A percentile compares a stretch with the other conserved stretches of the same genome.
These are phyloP conservation scores for Paracorniculantispora psalliotae DNA, from an alignment of 2,329 filamentous ascomycete genomes.

Conservation along the genomic window DNA sequence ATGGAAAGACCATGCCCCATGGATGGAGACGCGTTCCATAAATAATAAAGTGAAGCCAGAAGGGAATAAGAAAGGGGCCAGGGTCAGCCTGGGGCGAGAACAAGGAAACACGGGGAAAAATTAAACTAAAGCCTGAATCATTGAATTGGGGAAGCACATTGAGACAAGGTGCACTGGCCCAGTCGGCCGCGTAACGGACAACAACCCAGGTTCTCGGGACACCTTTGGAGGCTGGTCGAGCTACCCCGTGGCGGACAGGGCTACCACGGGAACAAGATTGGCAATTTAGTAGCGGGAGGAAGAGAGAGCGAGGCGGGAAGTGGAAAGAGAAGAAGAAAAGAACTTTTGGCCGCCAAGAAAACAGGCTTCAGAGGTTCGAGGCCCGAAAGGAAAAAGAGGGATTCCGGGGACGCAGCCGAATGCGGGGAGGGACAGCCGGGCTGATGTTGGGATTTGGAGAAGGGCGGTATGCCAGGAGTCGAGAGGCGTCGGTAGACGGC, in stretches of 20 bases:
- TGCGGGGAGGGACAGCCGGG: constrained; percentile 4
- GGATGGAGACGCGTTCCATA: background rate
- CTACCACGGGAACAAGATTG: background rate
- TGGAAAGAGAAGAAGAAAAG: background rate
- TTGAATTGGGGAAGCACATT: too few relatives aligned
- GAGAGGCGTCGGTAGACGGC: too few relatives aligned
- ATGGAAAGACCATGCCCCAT: background rate
- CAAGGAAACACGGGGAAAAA: background rate
- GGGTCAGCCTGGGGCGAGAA: too few relatives aligned
- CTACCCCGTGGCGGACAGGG: background rate
- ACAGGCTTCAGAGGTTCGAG: background rate
- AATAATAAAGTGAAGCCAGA: background rate
- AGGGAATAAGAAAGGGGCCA: background rate
- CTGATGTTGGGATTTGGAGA: constrained; percentile 1
- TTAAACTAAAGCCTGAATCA: background rate
- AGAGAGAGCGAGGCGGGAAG: background rate
- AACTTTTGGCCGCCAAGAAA: background rate
- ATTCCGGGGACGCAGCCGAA: background rate
- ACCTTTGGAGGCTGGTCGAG: background rate
- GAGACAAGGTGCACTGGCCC: background rate
- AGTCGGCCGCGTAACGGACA: background rate
- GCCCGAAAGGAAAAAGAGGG: background rate
- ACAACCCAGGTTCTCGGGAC: background rate
- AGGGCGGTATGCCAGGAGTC: background rate
- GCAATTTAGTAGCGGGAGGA: background rate